Evolutionary conservation across 345 rosid genomes (phyloP).

Genomic region (Dimocarpus longan): DNA sequence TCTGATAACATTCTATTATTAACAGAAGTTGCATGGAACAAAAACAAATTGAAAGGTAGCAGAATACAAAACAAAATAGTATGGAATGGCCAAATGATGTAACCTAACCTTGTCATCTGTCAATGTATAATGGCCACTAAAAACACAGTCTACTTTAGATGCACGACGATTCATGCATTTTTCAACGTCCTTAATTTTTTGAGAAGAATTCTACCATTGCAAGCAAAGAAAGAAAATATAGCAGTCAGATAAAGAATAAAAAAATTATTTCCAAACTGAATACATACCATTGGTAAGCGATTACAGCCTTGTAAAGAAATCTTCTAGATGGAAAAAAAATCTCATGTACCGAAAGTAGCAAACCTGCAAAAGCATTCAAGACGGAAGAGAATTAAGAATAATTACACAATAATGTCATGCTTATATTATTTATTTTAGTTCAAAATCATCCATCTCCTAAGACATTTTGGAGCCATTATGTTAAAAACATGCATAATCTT

Average conservation of each 20-base stretch:
- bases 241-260: conserved; percentile 20
- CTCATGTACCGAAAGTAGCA: conserved; percentile 91
- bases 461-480: too few relatives aligned
- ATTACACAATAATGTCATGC: too few relatives aligned
- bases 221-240: conserved; percentile 8
- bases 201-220: conserved; percentile 73
- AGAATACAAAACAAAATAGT: neutral
- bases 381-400: too few relatives aligned
- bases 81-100: neutral
- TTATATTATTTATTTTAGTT: too few relatives aligned
- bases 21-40: too few relatives aligned
- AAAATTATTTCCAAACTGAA: neutral
- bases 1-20: neutral
- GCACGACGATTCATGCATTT: conserved; percentile 81
- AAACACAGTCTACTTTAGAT: conserved; percentile 69
- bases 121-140: conserved; percentile 71
- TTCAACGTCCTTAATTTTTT: conserved; percentile 80
- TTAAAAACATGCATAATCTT: neutral
- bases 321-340: conserved; percentile 86
- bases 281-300: conserved; percentile 8
- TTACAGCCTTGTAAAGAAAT: conserved; percentile 84
- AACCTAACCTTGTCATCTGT: conserved; percentile 72
- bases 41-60: neutral
- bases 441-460: too few relatives aligned
- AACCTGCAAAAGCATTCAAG: conserved; percentile 55